Conservation (phyloP, 1,139 yeast genomes). For the Hyphopichia buzzinii region DNA sequence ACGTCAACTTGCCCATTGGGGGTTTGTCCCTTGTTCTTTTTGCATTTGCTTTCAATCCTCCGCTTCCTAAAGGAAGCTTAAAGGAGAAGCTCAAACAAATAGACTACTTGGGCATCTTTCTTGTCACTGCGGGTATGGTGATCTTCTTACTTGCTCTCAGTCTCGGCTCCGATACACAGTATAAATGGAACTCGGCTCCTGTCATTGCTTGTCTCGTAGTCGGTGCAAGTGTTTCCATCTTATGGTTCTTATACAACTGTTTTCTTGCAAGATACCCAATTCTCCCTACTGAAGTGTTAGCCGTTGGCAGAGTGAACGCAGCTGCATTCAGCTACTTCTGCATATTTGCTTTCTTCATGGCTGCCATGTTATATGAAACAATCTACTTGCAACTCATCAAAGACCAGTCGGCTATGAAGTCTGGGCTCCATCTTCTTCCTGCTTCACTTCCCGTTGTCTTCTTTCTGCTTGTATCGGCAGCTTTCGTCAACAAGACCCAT, state of each 20-base stretch:
- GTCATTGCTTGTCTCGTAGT: constrained; percentile 11
- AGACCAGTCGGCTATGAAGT: constrained; percentile 29
- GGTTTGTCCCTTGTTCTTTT: constrained; percentile 16
- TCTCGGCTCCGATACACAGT: constrained; percentile 44
- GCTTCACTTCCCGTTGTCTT: constrained; percentile 33
- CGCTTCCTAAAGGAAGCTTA: constrained; percentile 11
- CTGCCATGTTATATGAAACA: constrained; percentile 24
- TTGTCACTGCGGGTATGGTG: constrained; percentile 42
- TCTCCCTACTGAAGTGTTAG: constrained; percentile 15
- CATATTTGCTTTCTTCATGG: constrained; percentile 21
- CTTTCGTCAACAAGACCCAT: constrained; percentile 26
- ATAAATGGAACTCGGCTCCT: constrained; percentile 12
- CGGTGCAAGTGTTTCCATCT: constrained; percentile 16
- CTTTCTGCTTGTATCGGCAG: constrained; percentile 27
- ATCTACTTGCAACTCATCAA: constrained; percentile 40
- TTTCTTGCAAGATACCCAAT: constrained; percentile 10
- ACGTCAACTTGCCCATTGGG: constrained; percentile 45
- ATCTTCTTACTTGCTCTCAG: constrained; percentile 49
- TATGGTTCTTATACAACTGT: constrained; percentile 10
- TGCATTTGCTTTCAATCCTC: constrained; percentile 15
- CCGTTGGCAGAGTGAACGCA: constrained; percentile 4
- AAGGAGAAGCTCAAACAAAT: constrained; percentile 20
- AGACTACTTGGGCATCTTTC: constrained; percentile 48
- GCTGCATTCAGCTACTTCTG: constrained; percentile 11
- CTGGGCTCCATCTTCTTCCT: constrained; percentile 40